A percentile compares a stretch with the other conserved stretches of the same genome.
Conservation (phyloP, 352 stramenopile species). For the Phytophthora boehmeriae region DNA sequence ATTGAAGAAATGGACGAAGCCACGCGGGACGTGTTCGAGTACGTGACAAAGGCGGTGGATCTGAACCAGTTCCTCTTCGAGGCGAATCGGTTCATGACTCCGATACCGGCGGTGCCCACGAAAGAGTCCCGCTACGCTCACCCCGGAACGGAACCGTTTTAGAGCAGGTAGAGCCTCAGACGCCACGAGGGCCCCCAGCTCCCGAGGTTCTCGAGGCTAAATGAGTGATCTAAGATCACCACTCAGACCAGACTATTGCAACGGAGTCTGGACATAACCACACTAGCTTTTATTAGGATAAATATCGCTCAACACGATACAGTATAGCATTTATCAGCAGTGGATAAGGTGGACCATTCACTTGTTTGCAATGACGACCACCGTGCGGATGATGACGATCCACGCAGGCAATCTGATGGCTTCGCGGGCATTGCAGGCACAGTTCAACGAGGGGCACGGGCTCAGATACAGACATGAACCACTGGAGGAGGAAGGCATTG, state of each 20-base stretch:
- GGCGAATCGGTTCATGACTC: constrained; percentile 64
- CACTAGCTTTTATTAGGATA: constrained; percentile 33
- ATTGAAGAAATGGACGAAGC: constrained; percentile 60
- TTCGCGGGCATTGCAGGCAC: background rate
- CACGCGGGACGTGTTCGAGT: constrained; percentile 52
- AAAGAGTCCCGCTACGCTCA: constrained; percentile 11
- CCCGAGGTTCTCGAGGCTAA: constrained; percentile 31
- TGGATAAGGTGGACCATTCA: constrained; percentile 20
- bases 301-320: constrained; percentile 18
- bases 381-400: too few species aligned
- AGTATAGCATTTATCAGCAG: constrained; percentile 22
- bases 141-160: constrained; percentile 21
- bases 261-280: constrained; percentile 21
- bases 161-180: constrained; percentile 25
- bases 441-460: constrained; percentile 9
- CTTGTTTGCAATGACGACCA: constrained; percentile 10
- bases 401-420: background rate
- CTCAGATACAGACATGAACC: background rate
- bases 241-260: constrained; percentile 12
- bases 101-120: constrained; percentile 11
- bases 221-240: constrained; percentile 25
- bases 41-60: constrained; percentile 60
- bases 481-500: constrained; percentile 12
- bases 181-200: constrained; percentile 21
- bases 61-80: constrained; percentile 78